Conservation (phyloP, 2,329 filamentous ascomycete species). For the Elsinoe arachidis region DNA sequence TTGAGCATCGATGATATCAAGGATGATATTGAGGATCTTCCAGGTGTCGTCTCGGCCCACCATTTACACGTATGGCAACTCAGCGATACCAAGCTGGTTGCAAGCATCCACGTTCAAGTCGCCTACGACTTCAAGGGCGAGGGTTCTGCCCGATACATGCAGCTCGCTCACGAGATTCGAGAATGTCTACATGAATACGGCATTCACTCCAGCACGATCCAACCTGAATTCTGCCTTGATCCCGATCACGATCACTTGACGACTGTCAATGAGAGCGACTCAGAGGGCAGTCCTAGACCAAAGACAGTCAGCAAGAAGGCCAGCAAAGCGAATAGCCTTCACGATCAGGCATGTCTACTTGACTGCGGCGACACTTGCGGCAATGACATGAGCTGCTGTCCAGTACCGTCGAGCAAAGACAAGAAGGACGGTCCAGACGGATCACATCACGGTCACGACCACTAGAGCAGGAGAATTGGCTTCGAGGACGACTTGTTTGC, state of each 20-base stretch:
- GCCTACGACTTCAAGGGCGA: conserved; percentile 80
- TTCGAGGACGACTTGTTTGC: neutral
- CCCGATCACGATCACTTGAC: conserved; percentile 35
- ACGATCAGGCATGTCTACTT: conserved; percentile 32
- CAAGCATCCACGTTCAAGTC: conserved; percentile 87
- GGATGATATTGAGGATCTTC: conserved; percentile 77
- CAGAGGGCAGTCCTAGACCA: conserved; percentile 24
- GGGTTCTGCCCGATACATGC: conserved; percentile 76
- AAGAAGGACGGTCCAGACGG: conserved; percentile 13
- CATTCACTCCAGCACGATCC: conserved; percentile 94
- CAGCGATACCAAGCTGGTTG: conserved; percentile 87
- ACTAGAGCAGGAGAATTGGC: conserved; percentile 13
- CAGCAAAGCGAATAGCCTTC: conserved; percentile 25
- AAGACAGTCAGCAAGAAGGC: conserved; percentile 30
- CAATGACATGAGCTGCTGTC: conserved; percentile 35
- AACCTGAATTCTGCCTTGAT: conserved; percentile 66
- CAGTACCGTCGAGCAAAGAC: conserved; percentile 18
- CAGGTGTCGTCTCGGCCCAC: conserved; percentile 82
- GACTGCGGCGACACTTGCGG: conserved; percentile 38
- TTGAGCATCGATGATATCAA: conserved; percentile 84
- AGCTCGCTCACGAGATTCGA: conserved; percentile 70
- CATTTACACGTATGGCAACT: conserved; percentile 98
- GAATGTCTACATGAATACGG: conserved; percentile 90
- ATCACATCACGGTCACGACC: conserved; percentile 31
- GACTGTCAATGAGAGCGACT: conserved; percentile 20